A percentile compares a stretch with the other conserved stretches of the same genome.
These are phyloP conservation scores for Pseudohalonectria lignicola DNA, from an alignment of 2,329 filamentous ascomycete genomes.

Conservation along the genomic window DNA sequence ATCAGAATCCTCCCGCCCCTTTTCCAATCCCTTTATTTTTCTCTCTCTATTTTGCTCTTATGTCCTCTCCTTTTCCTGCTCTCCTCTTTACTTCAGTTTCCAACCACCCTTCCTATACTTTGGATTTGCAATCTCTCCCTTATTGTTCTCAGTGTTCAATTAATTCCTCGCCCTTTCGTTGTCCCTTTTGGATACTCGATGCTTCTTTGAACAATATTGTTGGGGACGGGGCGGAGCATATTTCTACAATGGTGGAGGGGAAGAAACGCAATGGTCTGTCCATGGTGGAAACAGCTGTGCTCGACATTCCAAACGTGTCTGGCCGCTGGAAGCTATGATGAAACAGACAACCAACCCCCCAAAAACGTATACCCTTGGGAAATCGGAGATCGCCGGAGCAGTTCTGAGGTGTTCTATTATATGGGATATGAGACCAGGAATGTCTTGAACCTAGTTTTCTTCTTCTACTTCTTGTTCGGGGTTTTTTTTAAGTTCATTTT, in stretches of 20 bases:
- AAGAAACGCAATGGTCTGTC: not conserved
- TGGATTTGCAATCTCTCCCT: too few relatives aligned
- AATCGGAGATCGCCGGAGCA: not conserved
- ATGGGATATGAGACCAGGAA: too few relatives aligned
- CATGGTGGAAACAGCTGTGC: not conserved
- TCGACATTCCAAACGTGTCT: not conserved
- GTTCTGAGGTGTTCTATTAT: not conserved
- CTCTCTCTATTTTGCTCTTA: not conserved
- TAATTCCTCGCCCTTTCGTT: too few relatives aligned
- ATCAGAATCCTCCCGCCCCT: not conserved
- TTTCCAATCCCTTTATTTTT: not conserved
- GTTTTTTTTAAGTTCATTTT: not conserved
- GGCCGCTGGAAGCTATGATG: not conserved
- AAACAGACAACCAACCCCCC: not conserved
- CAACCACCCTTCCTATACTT: too few relatives aligned
- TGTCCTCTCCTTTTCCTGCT: not conserved
- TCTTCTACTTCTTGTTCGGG: too few relatives aligned
- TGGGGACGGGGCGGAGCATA: not conserved
- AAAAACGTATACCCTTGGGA: not conserved
- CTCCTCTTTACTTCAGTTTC: too few relatives aligned
- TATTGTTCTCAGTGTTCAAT: too few relatives aligned
- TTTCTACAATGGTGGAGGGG: not conserved
- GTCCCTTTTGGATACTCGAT: too few relatives aligned
- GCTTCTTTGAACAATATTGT: too few relatives aligned
- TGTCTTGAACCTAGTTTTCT: too few relatives aligned